Evolutionary conservation across 2,329 filamentous ascomycete genomes (phyloP).

Genomic region (Nemania sp.): DNA sequence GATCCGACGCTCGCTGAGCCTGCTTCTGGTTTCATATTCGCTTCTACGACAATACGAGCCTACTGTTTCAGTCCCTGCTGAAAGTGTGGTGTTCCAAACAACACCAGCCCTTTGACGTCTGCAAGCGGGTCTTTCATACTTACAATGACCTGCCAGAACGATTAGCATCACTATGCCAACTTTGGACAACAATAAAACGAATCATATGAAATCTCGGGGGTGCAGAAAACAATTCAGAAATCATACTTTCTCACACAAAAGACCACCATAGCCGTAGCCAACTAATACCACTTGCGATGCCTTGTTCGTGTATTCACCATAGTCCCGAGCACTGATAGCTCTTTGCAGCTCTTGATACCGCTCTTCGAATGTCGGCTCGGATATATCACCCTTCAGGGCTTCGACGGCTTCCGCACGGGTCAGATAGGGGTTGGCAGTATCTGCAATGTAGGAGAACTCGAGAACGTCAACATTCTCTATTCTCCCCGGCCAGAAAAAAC

Average conservation of each 20-base stretch:
- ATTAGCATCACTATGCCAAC: not conserved
- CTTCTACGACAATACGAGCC: constrained; percentile 2
- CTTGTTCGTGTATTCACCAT: not conserved
- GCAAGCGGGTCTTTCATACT: no score
- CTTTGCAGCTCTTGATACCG: not conserved
- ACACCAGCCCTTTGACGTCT: constrained; percentile 2
- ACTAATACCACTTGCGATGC: not conserved
- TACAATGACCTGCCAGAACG: no score
- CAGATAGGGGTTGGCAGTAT: not conserved
- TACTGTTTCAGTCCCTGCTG: not conserved
- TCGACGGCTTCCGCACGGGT: not conserved
- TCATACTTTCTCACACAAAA: constrained; percentile 13
- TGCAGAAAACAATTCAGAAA: not conserved
- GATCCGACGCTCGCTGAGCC: not conserved
- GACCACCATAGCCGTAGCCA: constrained; percentile 12
- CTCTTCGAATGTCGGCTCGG: not conserved
- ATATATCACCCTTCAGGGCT: not conserved
- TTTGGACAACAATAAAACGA: not conserved
- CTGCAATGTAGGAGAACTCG: not conserved
- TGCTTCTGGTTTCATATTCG: not conserved
- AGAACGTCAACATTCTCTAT: not conserved
- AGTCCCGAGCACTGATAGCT: not conserved
- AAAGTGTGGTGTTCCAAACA: constrained; percentile 16
- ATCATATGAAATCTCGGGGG: not conserved
- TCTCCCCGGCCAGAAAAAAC: constrained; percentile 10